phyloP scores from a whole-genome alignment of 2,329 filamentous ascomycete species.

The Verticillium alfalfae region DNA sequence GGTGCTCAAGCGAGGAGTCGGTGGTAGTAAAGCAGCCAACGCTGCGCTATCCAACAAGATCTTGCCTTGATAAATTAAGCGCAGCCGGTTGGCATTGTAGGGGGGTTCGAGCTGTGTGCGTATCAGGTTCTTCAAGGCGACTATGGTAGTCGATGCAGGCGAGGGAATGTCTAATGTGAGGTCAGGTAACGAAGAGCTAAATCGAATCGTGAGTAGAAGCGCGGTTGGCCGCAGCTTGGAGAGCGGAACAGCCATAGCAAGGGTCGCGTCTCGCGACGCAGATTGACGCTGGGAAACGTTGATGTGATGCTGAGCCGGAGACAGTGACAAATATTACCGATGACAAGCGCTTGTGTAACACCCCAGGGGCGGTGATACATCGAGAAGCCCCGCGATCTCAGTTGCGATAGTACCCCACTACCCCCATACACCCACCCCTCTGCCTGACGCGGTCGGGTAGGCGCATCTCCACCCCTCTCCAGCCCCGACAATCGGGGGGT shows the following conservation, averaged over 20 bases:
- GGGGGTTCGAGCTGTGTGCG: slow-evolving; percentile 61
- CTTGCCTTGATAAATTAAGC: slow-evolving; percentile 85
- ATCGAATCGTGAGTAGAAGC: slow-evolving; percentile 80
- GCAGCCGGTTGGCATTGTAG: slow-evolving; percentile 64
- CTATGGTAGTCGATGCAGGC: slow-evolving; percentile 64
- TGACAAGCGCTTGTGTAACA: background rate
- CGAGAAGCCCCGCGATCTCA: background rate
- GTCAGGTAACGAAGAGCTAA: slow-evolving; percentile 80
- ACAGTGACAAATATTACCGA: background rate
- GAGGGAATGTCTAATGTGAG: slow-evolving; percentile 69
- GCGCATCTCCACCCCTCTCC: background rate
- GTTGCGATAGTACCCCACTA: background rate
- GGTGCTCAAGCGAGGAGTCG: slow-evolving; percentile 33
- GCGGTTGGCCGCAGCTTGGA: slow-evolving; percentile 23
- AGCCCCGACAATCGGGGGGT: background rate
- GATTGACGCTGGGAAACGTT: background rate
- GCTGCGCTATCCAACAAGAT: slow-evolving; percentile 71
- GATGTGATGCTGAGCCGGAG: background rate
- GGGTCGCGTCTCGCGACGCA: background rate
- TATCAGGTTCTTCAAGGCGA: slow-evolving; percentile 77
- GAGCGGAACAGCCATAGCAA: background rate
- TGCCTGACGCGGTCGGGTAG: background rate
- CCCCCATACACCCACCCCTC: background rate
- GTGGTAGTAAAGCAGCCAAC: slow-evolving; percentile 61
- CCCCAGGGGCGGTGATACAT: background rate